These are phyloP conservation scores for Orbilia brochopaga DNA, from an alignment of 2,329 filamentous ascomycete genomes.

Conservation along the genomic window DNA sequence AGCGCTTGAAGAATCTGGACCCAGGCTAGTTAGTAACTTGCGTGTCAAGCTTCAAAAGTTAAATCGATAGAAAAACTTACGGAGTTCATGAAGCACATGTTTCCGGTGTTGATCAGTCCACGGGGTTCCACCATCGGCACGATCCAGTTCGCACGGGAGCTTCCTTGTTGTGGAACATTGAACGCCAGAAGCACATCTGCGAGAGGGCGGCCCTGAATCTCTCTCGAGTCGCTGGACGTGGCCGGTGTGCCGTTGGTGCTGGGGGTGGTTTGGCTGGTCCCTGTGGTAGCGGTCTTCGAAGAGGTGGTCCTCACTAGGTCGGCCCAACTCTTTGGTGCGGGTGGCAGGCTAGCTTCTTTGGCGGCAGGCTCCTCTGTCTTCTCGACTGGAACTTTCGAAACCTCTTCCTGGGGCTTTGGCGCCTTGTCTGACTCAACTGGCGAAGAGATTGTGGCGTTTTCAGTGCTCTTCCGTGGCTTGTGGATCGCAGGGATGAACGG, in stretches of 20 bases:
- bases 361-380: slow-evolving; percentile 40
- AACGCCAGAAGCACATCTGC: slow-evolving; percentile 79
- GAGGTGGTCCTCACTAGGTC: slow-evolving; percentile 64
- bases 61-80: slow-evolving; percentile 65
- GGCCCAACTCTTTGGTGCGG: slow-evolving; percentile 65
- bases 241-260: slow-evolving; percentile 55
- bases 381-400: slow-evolving; percentile 45
- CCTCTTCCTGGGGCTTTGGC: slow-evolving; percentile 5
- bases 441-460: slow-evolving; percentile 50
- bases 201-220: slow-evolving; percentile 67
- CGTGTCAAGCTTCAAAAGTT: slow-evolving; percentile 1
- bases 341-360: slow-evolving; percentile 52
- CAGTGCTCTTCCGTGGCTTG: slow-evolving; percentile 50
- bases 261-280: slow-evolving; percentile 55
- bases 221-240: slow-evolving; percentile 54
- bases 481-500: slow-evolving; percentile 45
- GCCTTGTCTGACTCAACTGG: slow-evolving; percentile 28
- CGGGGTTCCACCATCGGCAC: slow-evolving; percentile 87
- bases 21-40: slow-evolving; percentile 11
- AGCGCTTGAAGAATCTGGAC: slow-evolving; percentile 88
- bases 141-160: slow-evolving; percentile 64
- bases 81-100: slow-evolving; percentile 99
- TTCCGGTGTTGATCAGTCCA: slow-evolving; percentile 93
- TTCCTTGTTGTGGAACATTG: slow-evolving; percentile 61
- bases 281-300: slow-evolving; percentile 55